Evolutionary conservation across 306 rosid genomes (phyloP), one percentile per base, ranked within the genome.

Genomic region (Corylus heterophylla): DNA sequence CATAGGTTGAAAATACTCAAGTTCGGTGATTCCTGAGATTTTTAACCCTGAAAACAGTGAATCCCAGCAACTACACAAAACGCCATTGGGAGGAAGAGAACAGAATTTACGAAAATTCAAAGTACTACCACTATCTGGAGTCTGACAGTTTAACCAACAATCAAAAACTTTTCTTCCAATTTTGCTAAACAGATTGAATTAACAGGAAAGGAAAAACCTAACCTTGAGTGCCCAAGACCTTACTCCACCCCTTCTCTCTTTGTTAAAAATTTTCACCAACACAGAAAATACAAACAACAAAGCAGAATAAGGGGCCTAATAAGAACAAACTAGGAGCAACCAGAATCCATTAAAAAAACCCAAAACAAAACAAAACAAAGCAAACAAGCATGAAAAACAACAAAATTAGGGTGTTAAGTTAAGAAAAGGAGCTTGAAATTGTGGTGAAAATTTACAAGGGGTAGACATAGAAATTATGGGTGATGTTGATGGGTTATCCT

Each of bases 401-500:
- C 59, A 78, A 54, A 47, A 62, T 66, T 4, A 48, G 14, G 39
- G 70, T 39, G 17, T 50, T 25, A 50, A 31, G 17, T 50, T 25
- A 50, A 31, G 61, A 48, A 75, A 88, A 85, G 75, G 64, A 20
- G 81, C 84, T 81, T 78, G 45, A 80, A 76, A 62, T 70, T 63
- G 79, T 54, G 61, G 54, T n/a, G 49, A 44, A 77, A 90, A 85
- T 68, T 83, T 83, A 79, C 87, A 85, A 73, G 74, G 86, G 87
- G 85, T 73, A 81, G 82, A 80, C 87, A 55, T 27, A 50, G 76
- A 86, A 89, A 87, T 84, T 76, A 89, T 22, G 73, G 83, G 79
- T 81, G 94, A 89, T 80, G 89, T 88, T 85, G 97, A 94, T 89
- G 87, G 86, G 83, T 79, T 85, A 87, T 85, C 86, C 79, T 87